Evolutionary conservation across 108 stramenopile species (phyloP).

Genomic region (Conticribra weissflogii): DNA sequence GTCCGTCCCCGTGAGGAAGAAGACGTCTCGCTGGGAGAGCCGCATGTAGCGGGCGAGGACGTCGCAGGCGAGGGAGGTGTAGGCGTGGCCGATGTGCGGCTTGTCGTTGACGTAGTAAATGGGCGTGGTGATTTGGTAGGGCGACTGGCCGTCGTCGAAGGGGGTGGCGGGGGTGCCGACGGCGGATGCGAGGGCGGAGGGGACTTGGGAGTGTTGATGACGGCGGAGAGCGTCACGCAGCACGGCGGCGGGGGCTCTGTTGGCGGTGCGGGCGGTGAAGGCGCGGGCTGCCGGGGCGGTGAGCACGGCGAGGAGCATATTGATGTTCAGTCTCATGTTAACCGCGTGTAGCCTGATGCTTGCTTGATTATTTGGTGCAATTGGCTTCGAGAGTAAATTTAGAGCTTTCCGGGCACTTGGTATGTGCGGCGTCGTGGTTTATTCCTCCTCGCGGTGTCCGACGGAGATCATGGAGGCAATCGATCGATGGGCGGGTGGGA

Average conservation of each 20-base stretch:
- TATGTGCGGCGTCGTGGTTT: no score
- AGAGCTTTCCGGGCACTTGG: no score
- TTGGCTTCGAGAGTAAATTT: no score
- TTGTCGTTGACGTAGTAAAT: constrained; percentile 99
- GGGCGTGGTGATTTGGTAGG: constrained; percentile 96
- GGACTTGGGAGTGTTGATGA: no score
- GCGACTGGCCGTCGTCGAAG: constrained; percentile 75
- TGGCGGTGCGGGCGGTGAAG: constrained; percentile 15
- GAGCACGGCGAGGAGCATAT: constrained; percentile 31
- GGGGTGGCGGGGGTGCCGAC: constrained; percentile 49
- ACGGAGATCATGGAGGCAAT: no score
- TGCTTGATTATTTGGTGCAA: not conserved
- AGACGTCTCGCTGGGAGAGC: constrained; percentile 87
- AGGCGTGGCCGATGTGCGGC: constrained; percentile 99
- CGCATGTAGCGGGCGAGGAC: constrained; percentile 95
- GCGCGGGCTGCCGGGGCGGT: constrained; percentile 21
- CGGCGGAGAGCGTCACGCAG: constrained; percentile 6
- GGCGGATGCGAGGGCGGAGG: not conserved
- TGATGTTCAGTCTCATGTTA: constrained; percentile 13
- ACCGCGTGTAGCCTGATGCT: no score
- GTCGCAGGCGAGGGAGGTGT: constrained; percentile 96
- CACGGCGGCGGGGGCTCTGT: not conserved
- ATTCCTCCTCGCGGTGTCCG: no score
- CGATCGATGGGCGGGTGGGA: no score
- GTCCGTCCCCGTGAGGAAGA: constrained; percentile 96